A percentile compares a stretch with the other conserved stretches of the same genome.
Conservation (phyloP, 768 basidiomycete species). For the Amanita muscaria region DNA sequence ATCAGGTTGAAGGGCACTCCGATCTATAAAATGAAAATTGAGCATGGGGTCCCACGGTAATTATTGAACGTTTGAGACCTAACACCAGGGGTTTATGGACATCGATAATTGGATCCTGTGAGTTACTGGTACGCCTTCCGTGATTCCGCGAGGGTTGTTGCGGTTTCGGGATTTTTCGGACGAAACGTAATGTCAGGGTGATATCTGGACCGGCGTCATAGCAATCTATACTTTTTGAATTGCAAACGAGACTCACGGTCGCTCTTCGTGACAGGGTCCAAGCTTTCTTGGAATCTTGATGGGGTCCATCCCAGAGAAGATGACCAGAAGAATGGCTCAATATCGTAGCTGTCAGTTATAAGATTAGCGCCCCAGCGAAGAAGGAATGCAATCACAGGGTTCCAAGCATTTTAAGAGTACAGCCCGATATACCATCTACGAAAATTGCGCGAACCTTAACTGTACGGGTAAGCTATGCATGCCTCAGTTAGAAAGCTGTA, state of each 20-base stretch:
- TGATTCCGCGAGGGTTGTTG: too few species aligned
- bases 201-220: conserved; percentile 32
- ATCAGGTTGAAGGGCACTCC: conserved; percentile 27
- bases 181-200: conserved; percentile 47
- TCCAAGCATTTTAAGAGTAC: conserved; percentile 53
- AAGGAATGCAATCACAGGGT: conserved; percentile 28
- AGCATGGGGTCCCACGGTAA: conserved; percentile 1
- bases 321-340: conserved; percentile 63
- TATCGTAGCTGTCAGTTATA: conserved; percentile 32
- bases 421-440: conserved; percentile 42
- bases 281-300: conserved; percentile 49
- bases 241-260: conserved; percentile 36
- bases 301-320: conserved; percentile 63
- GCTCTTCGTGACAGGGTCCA: conserved; percentile 21
- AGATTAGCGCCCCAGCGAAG: too few species aligned
- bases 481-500: too few species aligned
- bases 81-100: conserved; percentile 18
- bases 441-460: conserved; percentile 43
- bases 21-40: conserved; percentile 17
- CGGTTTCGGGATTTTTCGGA: conserved; percentile 29
- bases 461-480: conserved; percentile 18
- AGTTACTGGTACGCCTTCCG: too few species aligned
- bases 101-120: conserved; percentile 19
- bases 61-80: not conserved
- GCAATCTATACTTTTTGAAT: not conserved